Conservation (phyloP, 345 rosid species). For the Nasturtium officinale region DNA sequence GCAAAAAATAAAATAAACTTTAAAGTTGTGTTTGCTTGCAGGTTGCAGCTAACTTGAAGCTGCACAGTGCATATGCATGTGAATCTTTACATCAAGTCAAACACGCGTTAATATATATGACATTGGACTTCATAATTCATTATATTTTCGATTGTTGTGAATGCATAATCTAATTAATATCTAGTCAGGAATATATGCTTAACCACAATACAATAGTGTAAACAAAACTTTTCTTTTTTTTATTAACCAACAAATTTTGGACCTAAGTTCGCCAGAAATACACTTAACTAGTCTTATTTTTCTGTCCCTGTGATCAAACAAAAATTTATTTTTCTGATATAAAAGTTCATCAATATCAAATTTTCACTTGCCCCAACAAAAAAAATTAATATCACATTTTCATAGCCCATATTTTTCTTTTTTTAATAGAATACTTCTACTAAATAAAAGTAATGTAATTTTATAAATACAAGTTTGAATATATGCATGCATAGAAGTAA, state of each 20-base stretch:
- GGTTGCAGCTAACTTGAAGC: conserved; percentile 29
- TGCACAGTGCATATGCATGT: conserved; percentile 35
- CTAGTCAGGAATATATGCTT: not conserved
- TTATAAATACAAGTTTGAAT: not conserved
- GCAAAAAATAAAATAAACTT: not conserved
- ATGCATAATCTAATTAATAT: not conserved
- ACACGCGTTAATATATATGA: too few relatives aligned
- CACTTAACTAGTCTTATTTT: too few relatives aligned
- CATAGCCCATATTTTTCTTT: too few relatives aligned
- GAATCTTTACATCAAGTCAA: conserved; percentile 5
- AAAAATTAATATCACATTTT: too few relatives aligned
- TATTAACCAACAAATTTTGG: too few relatives aligned
- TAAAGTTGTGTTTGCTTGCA: conserved; percentile 11
- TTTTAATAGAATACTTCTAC: not conserved
- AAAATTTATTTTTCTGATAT: too few relatives aligned
- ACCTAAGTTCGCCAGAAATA: too few relatives aligned
- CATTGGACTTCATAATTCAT: not conserved
- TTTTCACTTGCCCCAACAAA: not conserved
- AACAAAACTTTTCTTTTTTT: not conserved
- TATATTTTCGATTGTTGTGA: not conserved
- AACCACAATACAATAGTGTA: not conserved
- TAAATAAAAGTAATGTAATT: too few relatives aligned
- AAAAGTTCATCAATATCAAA: too few relatives aligned
- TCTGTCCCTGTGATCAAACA: too few relatives aligned
- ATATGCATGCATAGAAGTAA: not conserved